Evolutionary conservation across 73 alveolate genomes (phyloP).

Genomic region (Paramecium sonneborni): DNA sequence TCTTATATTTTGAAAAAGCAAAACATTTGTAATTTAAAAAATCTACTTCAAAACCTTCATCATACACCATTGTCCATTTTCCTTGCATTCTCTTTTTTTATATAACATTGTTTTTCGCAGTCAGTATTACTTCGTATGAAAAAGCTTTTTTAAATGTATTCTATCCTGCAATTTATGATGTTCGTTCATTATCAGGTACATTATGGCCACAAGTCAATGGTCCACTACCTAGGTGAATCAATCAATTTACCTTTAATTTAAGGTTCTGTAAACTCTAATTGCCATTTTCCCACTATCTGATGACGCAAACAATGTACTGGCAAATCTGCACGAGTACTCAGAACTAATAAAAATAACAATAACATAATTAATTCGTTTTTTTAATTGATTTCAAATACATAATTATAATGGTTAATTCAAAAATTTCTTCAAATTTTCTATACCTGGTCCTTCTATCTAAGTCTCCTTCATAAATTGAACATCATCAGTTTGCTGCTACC

Average conservation of each 20-base stretch:
- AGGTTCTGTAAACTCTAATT: constrained; percentile 29
- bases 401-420: not conserved
- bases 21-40: constrained; percentile 40
- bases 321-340: not conserved
- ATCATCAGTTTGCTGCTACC: not conserved
- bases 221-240: constrained; percentile 18
- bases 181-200: constrained; percentile 17
- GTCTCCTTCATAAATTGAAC: constrained; percentile 23
- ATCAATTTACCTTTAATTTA: not conserved
- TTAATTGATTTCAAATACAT: not conserved
- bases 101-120: constrained; percentile 21
- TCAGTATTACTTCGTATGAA: not conserved
- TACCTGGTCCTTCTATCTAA: not conserved
- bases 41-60: constrained; percentile 65
- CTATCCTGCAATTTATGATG: not conserved
- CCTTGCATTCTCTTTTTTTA: not conserved
- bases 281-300: constrained; percentile 31
- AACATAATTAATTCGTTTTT: constrained; percentile 22
- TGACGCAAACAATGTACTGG: constrained; percentile 52
- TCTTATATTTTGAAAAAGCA: constrained; percentile 62
- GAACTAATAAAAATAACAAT: not conserved
- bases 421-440: constrained; percentile 6
- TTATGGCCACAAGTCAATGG: constrained; percentile 43
- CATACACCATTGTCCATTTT: constrained; percentile 67
- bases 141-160: not conserved